Evolutionary conservation across 345 rosid genomes (phyloP), one percentile per base, ranked within the genome.

Genomic region (Lepidium didymum): DNA sequence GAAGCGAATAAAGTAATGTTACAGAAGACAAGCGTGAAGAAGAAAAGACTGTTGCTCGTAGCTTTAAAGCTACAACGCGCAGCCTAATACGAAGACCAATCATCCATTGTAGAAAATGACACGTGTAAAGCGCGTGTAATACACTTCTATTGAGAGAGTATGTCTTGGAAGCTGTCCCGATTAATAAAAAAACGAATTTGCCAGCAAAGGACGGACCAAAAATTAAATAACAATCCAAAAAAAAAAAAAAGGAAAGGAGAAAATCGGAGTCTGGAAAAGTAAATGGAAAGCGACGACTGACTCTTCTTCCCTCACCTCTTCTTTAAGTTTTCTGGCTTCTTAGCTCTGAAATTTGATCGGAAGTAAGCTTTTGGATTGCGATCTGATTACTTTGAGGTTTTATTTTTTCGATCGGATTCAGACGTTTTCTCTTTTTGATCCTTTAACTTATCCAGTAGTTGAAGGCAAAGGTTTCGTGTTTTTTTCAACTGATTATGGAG

Each of bases 261-360:
- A 65, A 73, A 57, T 57, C 46, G 55, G 70, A 75, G 69, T 23
- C 54, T 55, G 72, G 31, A 64, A 67, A 75, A 68, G 68, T 25
- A 64, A 43, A 76, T 76, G 74, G 58, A 73, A 69, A 71, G 72
- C 73, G 72, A 71, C 72, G 80, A 71, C 76, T 60, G 71, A 60
- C 69, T 76, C 76, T 53, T 59, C 68, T 58, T 33, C 37, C 33
- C 11, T 60, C 56, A 10, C 52, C 51, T 65, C 72, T 45, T 68
- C 15, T 46, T 69, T 76, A 56, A 68, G 64, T 58, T 62, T 56
- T 68, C 64, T 55, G 44, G 4, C 10, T 47, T 47, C 43, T 9
- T 46, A 14, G 27, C 61, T 56, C 11, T 47, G 34, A 1, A 16
- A 1, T 52, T 60, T 62, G 41, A 53, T 71, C 56, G 43, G 38